These are phyloP conservation scores for Fusarium globosum DNA, from an alignment of 2,329 filamentous ascomycete genomes.

Conservation along the genomic window DNA sequence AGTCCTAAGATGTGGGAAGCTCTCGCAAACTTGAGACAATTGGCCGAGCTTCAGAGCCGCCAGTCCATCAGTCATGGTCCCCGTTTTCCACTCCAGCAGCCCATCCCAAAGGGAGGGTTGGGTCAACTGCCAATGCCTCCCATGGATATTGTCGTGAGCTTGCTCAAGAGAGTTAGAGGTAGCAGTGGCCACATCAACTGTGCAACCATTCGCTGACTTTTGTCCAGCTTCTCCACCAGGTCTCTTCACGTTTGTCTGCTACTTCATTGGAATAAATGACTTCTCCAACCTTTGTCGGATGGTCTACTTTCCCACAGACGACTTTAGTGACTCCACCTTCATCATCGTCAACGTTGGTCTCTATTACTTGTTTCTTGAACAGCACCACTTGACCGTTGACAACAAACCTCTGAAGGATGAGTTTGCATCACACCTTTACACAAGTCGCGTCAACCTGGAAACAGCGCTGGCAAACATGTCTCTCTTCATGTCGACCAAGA, in stretches of 20 bases:
- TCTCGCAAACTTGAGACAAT: conserved; percentile 62
- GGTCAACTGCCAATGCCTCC: conserved; percentile 67
- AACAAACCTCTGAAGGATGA: conserved; percentile 50
- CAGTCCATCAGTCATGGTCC: conserved; percentile 55
- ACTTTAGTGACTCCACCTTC: conserved; percentile 62
- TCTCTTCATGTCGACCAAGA: conserved; percentile 65
- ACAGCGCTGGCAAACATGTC: conserved; percentile 63
- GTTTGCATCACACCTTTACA: conserved; percentile 52
- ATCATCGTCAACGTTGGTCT: conserved; percentile 62
- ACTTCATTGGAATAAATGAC: conserved; percentile 60
- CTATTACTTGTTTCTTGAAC: conserved; percentile 62
- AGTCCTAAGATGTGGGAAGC: conserved; percentile 65
- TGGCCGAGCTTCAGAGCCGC: conserved; percentile 63
- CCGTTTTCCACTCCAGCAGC: conserved; percentile 59
- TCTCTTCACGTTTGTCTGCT: conserved; percentile 62
- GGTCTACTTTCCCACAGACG: conserved; percentile 64
- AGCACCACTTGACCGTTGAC: conserved; percentile 50
- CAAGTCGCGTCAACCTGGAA: conserved; percentile 62
- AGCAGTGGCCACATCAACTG: conserved; percentile 3
- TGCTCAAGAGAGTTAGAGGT: conserved; percentile 62
- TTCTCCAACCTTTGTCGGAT: conserved; percentile 62
- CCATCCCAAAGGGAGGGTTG: conserved; percentile 58
- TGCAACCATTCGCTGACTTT: background rate
- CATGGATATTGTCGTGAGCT: conserved; percentile 59
- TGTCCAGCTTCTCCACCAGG: conserved; percentile 52